A percentile compares a stretch with the other conserved stretches of the same genome.
Evolutionary conservation across 1,139 yeast genomes (phyloP).

Genomic region (Saccharomyces hybrid): DNA sequence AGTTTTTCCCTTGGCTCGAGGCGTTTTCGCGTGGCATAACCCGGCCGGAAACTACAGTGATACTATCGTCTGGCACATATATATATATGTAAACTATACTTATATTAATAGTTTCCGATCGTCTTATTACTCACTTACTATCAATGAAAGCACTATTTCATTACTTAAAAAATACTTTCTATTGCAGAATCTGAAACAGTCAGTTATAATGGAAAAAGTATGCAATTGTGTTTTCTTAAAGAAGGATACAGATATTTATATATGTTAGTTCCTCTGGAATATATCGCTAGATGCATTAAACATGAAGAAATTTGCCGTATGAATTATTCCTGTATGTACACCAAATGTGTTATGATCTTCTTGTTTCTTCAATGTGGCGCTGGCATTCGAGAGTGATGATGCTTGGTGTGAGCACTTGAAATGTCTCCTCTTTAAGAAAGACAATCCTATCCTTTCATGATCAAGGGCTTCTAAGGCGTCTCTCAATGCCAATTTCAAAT

Average conservation of each 20-base stretch:
- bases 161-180: not conserved
- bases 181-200: not conserved
- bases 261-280: not conserved
- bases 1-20: slow-evolving; percentile 1
- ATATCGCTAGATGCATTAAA: not conserved
- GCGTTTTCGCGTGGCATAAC: slow-evolving; percentile 1
- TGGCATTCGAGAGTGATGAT: not conserved
- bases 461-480: not conserved
- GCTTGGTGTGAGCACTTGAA: not conserved
- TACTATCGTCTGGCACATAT: not conserved
- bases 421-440: not conserved
- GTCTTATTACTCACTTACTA: not conserved
- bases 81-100: too few relatives aligned
- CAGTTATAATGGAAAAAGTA: not conserved
- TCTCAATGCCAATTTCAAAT: not conserved
- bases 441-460: not conserved
- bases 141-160: not conserved
- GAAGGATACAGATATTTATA: not conserved
- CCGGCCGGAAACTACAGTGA: not conserved
- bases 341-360: not conserved
- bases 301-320: not conserved
- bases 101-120: not conserved
- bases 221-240: not conserved
- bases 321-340: not conserved
- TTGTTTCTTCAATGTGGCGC: not conserved